phyloP scores from a whole-genome alignment of 2,329 filamentous ascomycete genomes.

The Cladophialophora psammophila region DNA sequence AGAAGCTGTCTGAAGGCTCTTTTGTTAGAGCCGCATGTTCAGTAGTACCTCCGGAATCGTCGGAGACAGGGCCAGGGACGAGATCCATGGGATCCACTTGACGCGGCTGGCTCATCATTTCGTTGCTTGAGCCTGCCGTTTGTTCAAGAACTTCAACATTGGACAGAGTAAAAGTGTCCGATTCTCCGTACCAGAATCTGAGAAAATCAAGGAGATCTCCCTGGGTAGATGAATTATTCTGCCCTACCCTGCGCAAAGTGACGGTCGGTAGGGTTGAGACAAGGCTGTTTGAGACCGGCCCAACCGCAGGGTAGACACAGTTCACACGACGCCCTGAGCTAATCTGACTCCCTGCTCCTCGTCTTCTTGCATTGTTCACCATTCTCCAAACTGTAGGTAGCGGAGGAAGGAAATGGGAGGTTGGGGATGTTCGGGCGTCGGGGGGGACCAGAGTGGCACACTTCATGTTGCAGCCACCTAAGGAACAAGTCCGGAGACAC shows the following conservation, averaged over 20 bases:
- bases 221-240: neutral
- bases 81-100: conserved; percentile 1
- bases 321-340: too few relatives aligned
- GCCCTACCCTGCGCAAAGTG: conserved; percentile 6
- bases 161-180: conserved; percentile 14
- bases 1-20: neutral
- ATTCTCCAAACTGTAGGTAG: neutral
- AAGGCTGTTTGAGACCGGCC: neutral
- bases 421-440: neutral
- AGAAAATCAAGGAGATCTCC: neutral
- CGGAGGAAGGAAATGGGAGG: neutral
- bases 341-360: neutral
- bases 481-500: neutral
- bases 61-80: neutral
- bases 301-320: neutral
- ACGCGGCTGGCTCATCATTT: neutral
- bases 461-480: neutral
- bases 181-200: neutral
- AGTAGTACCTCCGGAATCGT: neutral
- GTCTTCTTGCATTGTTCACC: neutral
- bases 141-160: conserved; percentile 5
- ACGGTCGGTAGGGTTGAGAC: neutral
- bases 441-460: neutral
- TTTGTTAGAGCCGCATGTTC: neutral
- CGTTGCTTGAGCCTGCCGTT: neutral